Conservation (phyloP, 2,329 filamentous ascomycete genomes). For the Penicillium sp. region DNA sequence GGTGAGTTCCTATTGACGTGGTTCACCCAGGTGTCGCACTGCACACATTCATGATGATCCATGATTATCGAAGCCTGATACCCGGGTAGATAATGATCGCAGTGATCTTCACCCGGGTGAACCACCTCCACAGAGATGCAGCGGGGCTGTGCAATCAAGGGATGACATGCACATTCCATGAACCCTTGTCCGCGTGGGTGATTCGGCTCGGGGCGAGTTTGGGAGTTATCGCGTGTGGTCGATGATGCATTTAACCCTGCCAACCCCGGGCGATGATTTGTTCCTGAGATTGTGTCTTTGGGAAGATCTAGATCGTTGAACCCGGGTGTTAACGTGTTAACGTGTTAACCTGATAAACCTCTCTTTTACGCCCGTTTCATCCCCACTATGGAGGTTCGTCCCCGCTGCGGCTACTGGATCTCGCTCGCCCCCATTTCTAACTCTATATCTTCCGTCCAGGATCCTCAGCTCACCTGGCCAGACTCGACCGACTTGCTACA, state of each 20-base stretch:
- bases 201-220: constrained; percentile 17
- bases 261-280: constrained; percentile 3
- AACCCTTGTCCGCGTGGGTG: constrained; percentile 12
- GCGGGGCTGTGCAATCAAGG: constrained; percentile 24
- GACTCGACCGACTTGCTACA: constrained; percentile 29
- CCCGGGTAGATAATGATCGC: neutral
- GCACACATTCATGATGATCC: no score
- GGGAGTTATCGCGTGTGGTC: neutral
- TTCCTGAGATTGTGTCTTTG: neutral
- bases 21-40: no score
- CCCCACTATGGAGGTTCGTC: constrained; percentile 12
- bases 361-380: neutral
- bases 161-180: constrained; percentile 24
- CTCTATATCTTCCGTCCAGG: constrained; percentile 4
- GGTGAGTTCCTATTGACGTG: no score
- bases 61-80: no score
- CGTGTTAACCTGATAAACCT: no score
- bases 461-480: constrained; percentile 18
- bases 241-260: constrained; percentile 10
- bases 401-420: neutral
- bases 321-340: constrained; percentile 7
- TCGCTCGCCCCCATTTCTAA: neutral
- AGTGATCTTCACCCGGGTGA: neutral
- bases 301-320: neutral
- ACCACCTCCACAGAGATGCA: constrained; percentile 3